Evolutionary conservation across 2,329 filamentous ascomycete species (phyloP).

Genomic region (Cordyceps farinosa): DNA sequence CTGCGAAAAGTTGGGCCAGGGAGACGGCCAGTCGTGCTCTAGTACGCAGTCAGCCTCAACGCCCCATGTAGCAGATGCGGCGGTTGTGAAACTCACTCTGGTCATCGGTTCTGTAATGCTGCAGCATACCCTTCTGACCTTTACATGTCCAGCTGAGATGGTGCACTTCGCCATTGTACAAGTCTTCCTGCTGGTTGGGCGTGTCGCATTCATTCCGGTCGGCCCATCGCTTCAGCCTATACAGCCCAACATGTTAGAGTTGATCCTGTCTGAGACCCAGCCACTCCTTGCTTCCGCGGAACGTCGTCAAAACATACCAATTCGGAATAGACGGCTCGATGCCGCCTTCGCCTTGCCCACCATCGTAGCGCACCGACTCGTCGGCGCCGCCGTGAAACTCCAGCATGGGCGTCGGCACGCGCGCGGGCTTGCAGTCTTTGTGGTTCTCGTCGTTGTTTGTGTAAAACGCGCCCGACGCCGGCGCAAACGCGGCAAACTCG

Average conservation of each 20-base stretch:
- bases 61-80: neutral
- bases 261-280: neutral
- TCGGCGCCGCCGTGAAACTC: conserved; percentile 46
- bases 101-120: conserved; percentile 43
- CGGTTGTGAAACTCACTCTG: conserved; percentile 29
- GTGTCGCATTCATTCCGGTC: conserved; percentile 37
- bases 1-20: conserved; percentile 42
- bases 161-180: conserved; percentile 39
- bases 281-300: neutral
- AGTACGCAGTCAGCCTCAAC: neutral
- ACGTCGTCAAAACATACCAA: conserved; percentile 24
- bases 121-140: conserved; percentile 32
- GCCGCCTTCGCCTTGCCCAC: conserved; percentile 41
- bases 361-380: conserved; percentile 40
- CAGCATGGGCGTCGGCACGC: conserved; percentile 38
- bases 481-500: conserved; percentile 44
- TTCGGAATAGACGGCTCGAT: conserved; percentile 36
- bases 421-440: conserved; percentile 36
- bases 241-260: neutral
- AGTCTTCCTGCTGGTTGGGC: conserved; percentile 29
- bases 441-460: conserved; percentile 36
- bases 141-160: conserved; percentile 41
- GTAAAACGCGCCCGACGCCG: conserved; percentile 45
- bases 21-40: conserved; percentile 45
- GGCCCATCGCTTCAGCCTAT: conserved; percentile 40